phyloP scores from a whole-genome alignment of 345 rosid species.

The Eucalyptus caleyi region DNA sequence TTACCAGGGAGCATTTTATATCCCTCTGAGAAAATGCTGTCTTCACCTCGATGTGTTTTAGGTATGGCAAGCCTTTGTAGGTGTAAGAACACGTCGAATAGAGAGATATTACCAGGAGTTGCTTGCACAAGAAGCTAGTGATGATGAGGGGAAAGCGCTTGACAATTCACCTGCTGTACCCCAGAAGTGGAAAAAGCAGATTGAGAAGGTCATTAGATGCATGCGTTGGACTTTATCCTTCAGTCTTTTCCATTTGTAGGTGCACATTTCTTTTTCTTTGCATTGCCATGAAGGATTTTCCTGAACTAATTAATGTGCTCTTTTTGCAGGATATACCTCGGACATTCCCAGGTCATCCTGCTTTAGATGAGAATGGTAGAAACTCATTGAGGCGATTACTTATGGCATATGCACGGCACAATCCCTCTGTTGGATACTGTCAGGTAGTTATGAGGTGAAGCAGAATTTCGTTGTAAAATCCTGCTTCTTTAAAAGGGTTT shows the following conservation, averaged over 20 bases:
- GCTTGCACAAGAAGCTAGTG: conserved; percentile 44
- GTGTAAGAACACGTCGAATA: conserved; percentile 69
- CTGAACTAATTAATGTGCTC: conserved; percentile 13
- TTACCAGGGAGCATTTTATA: neutral
- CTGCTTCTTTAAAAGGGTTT: neutral
- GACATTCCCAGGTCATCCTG: conserved; percentile 96
- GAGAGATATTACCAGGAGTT: conserved; percentile 71
- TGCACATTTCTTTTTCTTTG: conserved; percentile 27
- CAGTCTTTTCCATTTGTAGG: conserved; percentile 46
- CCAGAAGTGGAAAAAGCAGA: conserved; percentile 73
- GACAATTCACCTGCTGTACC: conserved; percentile 24
- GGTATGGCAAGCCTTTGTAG: conserved; percentile 99
- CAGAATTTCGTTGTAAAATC: neutral
- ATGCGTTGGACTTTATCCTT: conserved; percentile 39
- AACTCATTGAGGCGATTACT: conserved; percentile 85
- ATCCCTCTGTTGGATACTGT: conserved; percentile 96
- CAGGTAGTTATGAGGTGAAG: conserved; percentile 29
- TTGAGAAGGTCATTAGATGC: conserved; percentile 91
- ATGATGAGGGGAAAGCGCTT: conserved; percentile 24
- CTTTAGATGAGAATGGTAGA: conserved; percentile 79
- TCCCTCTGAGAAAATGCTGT: neutral
- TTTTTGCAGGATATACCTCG: conserved; percentile 78
- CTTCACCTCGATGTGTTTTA: conserved; percentile 2
- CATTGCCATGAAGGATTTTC: conserved; percentile 10
- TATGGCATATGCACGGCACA: conserved; percentile 84